Evolutionary conservation across 148 eudicot genomes (phyloP), one percentile per base, ranked within the genome.

Genomic region (Suaeda aralocaspica): DNA sequence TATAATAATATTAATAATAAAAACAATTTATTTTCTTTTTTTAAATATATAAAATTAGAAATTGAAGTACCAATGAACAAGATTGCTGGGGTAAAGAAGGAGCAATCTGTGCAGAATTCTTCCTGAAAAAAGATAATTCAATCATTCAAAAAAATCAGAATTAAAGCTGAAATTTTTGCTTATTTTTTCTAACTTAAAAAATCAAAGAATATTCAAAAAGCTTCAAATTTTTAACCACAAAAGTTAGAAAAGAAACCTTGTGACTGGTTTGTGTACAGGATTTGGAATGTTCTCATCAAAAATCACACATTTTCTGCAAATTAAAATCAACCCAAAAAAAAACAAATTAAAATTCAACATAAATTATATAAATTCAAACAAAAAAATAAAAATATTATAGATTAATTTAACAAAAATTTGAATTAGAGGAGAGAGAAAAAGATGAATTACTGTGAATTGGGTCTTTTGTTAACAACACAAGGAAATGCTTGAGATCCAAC

Each of bases 401-500:
- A 2, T 28, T 29, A 14, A 15, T 31, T 59, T 59, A 55, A 26
- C 70, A 73, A 55, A 53, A 55, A 44, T 4, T 65, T n/a, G 9
- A 68, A 49, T 39, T 2, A 8, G 11, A 15, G 21, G 21, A 67
- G 48, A 66, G 24, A 39, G 63, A 52, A 44, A 21, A 57, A 59
- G 41, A 61, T 42, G 16, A 11, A 5, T 52, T 86, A 81, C 89
- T 75, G 80, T 67, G 80, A 58, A 9, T 72, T 73, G 64, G 67
- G 72, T 78, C 80, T 75, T 69, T 86, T 86, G 83, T 72, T 81
- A 66, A 73, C 79, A 58, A 77, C 74, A 75, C 80, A 71, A 69
- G 82, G 81, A 50, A 78, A 78, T 22, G 72, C 64, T 29, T 79
- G 82, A 76, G 81, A 79, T 71, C 82, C 89, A 24, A 45, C 82